A percentile compares a stretch with the other conserved stretches of the same genome.
These are phyloP conservation scores for Peronospora farinosa DNA, from an alignment of 352 stramenopile species.

Conservation along the genomic window DNA sequence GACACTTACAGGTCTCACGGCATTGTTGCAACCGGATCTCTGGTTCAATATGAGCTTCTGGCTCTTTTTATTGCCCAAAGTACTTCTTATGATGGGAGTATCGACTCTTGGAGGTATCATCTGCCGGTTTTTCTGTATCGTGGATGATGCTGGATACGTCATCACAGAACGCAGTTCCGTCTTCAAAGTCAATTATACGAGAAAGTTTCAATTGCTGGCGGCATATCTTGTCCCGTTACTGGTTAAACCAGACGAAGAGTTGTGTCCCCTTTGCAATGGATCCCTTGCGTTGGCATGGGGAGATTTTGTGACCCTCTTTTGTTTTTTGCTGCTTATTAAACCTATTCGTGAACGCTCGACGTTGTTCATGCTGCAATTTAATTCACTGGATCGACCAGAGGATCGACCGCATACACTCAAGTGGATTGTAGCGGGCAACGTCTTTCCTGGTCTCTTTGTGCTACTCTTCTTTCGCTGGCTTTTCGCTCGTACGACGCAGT, in stretches of 20 bases:
- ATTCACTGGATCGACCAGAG: constrained; percentile 78
- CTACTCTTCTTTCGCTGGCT: constrained; percentile 85
- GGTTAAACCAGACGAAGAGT: constrained; percentile 51
- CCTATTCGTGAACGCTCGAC: constrained; percentile 69
- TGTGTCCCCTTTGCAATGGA: constrained; percentile 40
- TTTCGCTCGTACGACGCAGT: constrained; percentile 68
- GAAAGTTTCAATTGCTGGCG: constrained; percentile 73
- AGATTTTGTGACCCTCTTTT: constrained; percentile 76
- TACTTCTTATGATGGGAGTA: constrained; percentile 77
- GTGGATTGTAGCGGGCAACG: constrained; percentile 78
- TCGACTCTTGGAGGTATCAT: constrained; percentile 71
- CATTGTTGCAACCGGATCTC: constrained; percentile 46
- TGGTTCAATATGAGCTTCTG: constrained; percentile 71
- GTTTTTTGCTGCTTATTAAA: constrained; percentile 81
- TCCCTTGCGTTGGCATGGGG: constrained; percentile 68
- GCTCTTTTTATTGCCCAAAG: constrained; percentile 72
- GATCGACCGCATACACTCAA: constrained; percentile 72
- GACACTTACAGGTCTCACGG: constrained; percentile 49
- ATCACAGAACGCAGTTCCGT: constrained; percentile 74
- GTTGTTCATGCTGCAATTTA: constrained; percentile 87
- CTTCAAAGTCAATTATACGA: constrained; percentile 87
- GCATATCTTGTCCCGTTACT: constrained; percentile 77
- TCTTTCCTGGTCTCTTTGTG: constrained; percentile 75
- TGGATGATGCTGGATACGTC: constrained; percentile 79
- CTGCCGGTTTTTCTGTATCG: constrained; percentile 77